These are phyloP conservation scores for Dendrobium officinale DNA, from an alignment of 106 monocot species.

Conservation along the genomic window DNA sequence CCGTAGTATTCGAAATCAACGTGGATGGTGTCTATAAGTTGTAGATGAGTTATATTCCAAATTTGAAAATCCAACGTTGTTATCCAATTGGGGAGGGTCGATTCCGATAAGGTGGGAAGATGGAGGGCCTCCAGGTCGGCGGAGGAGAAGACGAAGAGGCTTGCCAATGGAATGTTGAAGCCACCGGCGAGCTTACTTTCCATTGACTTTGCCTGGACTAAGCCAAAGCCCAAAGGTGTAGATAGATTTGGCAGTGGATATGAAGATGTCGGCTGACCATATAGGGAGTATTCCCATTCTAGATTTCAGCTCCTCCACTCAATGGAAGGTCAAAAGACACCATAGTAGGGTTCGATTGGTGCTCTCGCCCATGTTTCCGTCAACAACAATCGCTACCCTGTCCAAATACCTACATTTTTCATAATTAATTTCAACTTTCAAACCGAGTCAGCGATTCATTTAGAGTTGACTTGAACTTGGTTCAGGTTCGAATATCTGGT, in stretches of 20 bases:
- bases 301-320: slow-evolving; percentile 63
- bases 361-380: slow-evolving; percentile 24
- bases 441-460: no score
- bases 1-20: slow-evolving; percentile 68
- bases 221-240: slow-evolving; percentile 27
- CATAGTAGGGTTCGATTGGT: slow-evolving; percentile 27
- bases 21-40: slow-evolving; percentile 55
- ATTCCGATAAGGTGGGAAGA: slow-evolving; percentile 63
- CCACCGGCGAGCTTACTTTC: slow-evolving; percentile 37
- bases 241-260: slow-evolving; percentile 34
- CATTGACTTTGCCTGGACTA: slow-evolving; percentile 60
- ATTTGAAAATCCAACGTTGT: background rate
- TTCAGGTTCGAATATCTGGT: no score
- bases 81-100: slow-evolving; percentile 65
- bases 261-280: slow-evolving; percentile 45
- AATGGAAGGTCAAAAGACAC: slow-evolving; percentile 50
- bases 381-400: slow-evolving; percentile 28
- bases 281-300: slow-evolving; percentile 54
- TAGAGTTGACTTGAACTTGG: no score
- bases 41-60: slow-evolving; percentile 50
- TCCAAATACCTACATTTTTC: slow-evolving; percentile 44
- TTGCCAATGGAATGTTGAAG: slow-evolving; percentile 48
- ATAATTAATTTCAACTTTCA: background rate
- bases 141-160: slow-evolving; percentile 43
- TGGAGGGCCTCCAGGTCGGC: slow-evolving; percentile 43